phyloP scores from a whole-genome alignment of 768 basidiomycete species.

The Lactifluus piperatus region DNA sequence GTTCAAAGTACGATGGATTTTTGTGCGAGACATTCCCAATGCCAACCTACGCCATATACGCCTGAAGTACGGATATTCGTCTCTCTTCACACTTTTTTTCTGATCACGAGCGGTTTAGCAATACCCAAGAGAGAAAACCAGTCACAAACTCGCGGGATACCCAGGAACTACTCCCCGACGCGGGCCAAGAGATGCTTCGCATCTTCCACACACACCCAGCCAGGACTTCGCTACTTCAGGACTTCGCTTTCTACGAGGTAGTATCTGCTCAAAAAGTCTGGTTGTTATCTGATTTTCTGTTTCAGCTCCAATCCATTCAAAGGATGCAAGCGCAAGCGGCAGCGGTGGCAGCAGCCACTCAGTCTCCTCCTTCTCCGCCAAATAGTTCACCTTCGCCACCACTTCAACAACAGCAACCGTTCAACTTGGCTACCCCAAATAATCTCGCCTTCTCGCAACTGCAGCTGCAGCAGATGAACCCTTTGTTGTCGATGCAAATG shows the following conservation, averaged over 20 bases:
- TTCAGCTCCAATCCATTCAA: slow-evolving; percentile 48
- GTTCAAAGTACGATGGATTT: slow-evolving; percentile 97
- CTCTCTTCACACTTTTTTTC: neutral
- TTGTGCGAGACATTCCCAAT: slow-evolving; percentile 92
- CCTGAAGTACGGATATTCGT: slow-evolving; percentile 47
- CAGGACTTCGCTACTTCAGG: slow-evolving; percentile 86
- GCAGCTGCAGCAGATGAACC: slow-evolving; percentile 48
- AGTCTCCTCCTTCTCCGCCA: slow-evolving; percentile 29
- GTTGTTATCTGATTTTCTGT: neutral
- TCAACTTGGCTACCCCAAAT: slow-evolving; percentile 41
- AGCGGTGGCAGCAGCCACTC: slow-evolving; percentile 25
- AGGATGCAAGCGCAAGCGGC: slow-evolving; percentile 52
- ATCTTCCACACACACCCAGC: slow-evolving; percentile 94
- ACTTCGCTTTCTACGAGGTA: slow-evolving; percentile 89
- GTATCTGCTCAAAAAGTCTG: neutral
- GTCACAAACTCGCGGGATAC: slow-evolving; percentile 98
- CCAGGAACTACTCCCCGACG: slow-evolving; percentile 92
- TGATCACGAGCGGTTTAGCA: slow-evolving; percentile 40
- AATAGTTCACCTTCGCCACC: slow-evolving; percentile 27
- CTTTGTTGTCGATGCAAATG: slow-evolving; percentile 56
- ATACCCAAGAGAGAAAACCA: slow-evolving; percentile 96
- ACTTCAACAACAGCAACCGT: slow-evolving; percentile 39
- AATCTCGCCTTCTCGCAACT: slow-evolving; percentile 43
- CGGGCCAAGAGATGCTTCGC: slow-evolving; percentile 91
- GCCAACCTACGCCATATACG: slow-evolving; percentile 84